Evolutionary conservation across 148 eudicot genomes (phyloP), one percentile per base, ranked within the genome.

Genomic region (Oxyria digyna): DNA sequence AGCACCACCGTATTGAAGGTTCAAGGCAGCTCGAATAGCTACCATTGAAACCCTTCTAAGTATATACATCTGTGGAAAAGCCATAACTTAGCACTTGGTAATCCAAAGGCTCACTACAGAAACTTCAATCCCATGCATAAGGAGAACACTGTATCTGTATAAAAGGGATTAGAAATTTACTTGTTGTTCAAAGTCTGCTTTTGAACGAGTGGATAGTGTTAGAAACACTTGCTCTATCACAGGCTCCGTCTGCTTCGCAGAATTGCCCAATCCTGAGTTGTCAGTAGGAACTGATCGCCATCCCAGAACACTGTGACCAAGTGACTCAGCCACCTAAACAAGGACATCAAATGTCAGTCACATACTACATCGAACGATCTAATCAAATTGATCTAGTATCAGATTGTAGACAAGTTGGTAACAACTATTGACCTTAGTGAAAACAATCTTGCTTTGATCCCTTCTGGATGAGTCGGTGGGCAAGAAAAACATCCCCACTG

Each of bases 401-500:
- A n/a, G 52, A 46, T 5, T 46, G 20, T 12, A 46, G 15, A 17
- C n/a, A 26, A 46, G 23, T n/a, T 11, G 37, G 37, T 8, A 12
- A 14, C 3, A 59, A 59, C 13, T 10, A 42, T 55, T 37, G 74
- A 95, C 99, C 99, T 91, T 95, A 38, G 93, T 85, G 73, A 95
- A 91, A 54, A 91, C 94, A 75, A 77, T 81, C 69, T 88, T 95
- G 92, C 99, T 91, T 73, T 91, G 91, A 42, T 85, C 94, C 86
- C 97, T 87, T 74, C 99, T 67, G 69, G 73, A 76, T 49, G 74
- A 84, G 1, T 89, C 87, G n/a, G 87, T 91, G 31, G 99, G 97
- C 93, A 95, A 79, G 88, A 88, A 95, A 74, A 95, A 95, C 97
- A 95, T 95, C 72, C 99, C 99, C 48, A 95, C 94, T 9, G 99